Base-by-base conservation (phyloP, 306 rosid species). In the Neltuma alba region DNA sequence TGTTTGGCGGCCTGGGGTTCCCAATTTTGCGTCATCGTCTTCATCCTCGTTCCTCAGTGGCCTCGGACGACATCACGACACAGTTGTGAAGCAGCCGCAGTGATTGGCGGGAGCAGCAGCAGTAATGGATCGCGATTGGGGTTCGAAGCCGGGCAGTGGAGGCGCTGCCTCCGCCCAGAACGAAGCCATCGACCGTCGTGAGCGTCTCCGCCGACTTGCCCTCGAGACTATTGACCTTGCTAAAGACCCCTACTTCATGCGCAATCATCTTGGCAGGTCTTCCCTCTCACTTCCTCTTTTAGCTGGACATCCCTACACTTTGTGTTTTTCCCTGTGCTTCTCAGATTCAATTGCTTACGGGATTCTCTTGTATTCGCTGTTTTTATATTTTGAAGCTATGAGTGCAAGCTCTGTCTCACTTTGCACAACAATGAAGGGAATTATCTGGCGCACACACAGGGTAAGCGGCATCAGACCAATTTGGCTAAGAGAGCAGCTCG, bases 141-240 rank as follows among this genome's bases (percentile, higher is more conserved):
- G 99, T 47, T 93, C 98, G n/a, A 95, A 95, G 86, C 99, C 99
- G 1, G 99, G 99, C 13, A 95, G 98, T 78, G 99, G 98, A 9
- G 99, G 99, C 27, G 98, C 98, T 3, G 99, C 99, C 83, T 76
- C 98, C 63, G 97, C 98, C 20, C 99, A 95, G 77, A 92, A 91
- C 85, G 99, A 95, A 81, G 99, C 99, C 69, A 90, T 93, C 76
- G 98, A 95, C 89, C 98, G 98, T 34, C 87, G 98, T 4, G 99
- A 92, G 91, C 91, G 98, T 12, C 99, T 95, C 80, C 94, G 98
- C 21, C 86, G 98, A 50, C 92, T 95, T 9, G 98, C 99, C 7
- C 88, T 95, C 0, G 99, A 93, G 84, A 95, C 98, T 13, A 95
- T 93, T 60, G 98, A 95, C 86, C 98, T 95, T 18, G 99, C 98